A percentile compares a stretch with the other conserved stretches of the same genome.
phyloP scores from a whole-genome alignment of 2,329 filamentous ascomycete species.

The Cladosporium sp. region DNA sequence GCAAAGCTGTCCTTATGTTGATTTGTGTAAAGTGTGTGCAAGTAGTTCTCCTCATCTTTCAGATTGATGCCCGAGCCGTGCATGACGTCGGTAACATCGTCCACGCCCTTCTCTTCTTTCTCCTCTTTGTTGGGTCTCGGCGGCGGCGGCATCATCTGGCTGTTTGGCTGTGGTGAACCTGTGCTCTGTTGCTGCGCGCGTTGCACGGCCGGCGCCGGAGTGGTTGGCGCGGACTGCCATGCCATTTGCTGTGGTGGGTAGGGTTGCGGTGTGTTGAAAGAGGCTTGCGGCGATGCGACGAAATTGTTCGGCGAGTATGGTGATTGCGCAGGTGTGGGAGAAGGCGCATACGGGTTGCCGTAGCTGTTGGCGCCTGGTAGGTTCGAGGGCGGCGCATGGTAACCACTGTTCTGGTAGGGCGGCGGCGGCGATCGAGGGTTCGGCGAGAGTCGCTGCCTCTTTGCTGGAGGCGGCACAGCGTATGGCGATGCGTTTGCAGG shows the following conservation, averaged over 20 bases:
- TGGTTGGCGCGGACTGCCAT: constrained; percentile 19
- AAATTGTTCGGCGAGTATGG: constrained; percentile 24
- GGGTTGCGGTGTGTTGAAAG: constrained; percentile 31
- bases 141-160: constrained; percentile 56
- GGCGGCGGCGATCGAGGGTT: constrained; percentile 54
- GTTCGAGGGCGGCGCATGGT: constrained; percentile 30
- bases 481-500: constrained; percentile 32
- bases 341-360: constrained; percentile 37
- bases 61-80: constrained; percentile 83
- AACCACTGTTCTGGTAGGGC: constrained; percentile 52
- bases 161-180: constrained; percentile 16
- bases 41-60: constrained; percentile 77
- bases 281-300: constrained; percentile 23
- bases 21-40: constrained; percentile 63
- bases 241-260: constrained; percentile 21
- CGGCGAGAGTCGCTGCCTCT: constrained; percentile 68
- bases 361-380: constrained; percentile 36
- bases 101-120: constrained; percentile 56
- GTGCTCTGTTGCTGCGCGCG: constrained; percentile 12
- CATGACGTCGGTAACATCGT: constrained; percentile 79
- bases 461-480: constrained; percentile 63
- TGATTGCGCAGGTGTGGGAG: constrained; percentile 23
- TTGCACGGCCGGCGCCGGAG: constrained; percentile 17
- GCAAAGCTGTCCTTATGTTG: constrained; percentile 35
- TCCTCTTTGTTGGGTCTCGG: constrained; percentile 52